phyloP scores from a whole-genome alignment of 768 basidiomycete genomes.

The Kwoniella shandongensis region DNA sequence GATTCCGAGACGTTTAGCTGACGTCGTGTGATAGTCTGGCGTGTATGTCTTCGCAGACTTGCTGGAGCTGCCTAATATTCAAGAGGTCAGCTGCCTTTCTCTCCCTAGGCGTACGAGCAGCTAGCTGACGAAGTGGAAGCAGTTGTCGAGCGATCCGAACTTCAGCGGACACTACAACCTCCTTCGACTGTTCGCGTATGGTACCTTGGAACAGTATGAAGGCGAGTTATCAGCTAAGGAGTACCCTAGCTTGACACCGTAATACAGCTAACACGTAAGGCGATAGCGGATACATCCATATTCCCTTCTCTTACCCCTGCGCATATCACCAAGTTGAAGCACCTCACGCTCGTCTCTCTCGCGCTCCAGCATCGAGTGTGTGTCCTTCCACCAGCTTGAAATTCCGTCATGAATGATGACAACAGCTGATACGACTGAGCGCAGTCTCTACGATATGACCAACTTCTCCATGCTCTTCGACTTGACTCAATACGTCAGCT shows the following conservation, averaged over 20 bases:
- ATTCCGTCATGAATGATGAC: background rate
- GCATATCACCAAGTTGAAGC: conserved; percentile 85
- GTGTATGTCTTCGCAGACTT: conserved; percentile 91
- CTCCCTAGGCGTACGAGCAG: background rate
- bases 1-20: too few species aligned
- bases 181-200: conserved; percentile 85
- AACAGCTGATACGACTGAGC: background rate
- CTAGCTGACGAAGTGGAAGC: conserved; percentile 8
- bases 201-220: conserved; percentile 78
- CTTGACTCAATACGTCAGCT: conserved; percentile 80
- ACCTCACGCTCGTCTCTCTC: conserved; percentile 84
- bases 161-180: conserved; percentile 65
- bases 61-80: conserved; percentile 75
- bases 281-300: conserved; percentile 65
- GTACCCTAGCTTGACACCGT: background rate
- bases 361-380: conserved; percentile 74
- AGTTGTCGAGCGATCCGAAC: conserved; percentile 71
- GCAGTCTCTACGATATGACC: conserved; percentile 78
- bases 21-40: conserved; percentile 63
- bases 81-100: conserved; percentile 63
- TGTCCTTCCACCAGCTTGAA: conserved; percentile 24
- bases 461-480: conserved; percentile 69
- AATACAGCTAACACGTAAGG: conserved; percentile 6
- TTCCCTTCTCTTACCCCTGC: conserved; percentile 69
- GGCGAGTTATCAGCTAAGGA: conserved; percentile 57